phyloP scores from a whole-genome alignment of 169 alveolate genomes.

The Cryptosporidium parvum region DNA sequence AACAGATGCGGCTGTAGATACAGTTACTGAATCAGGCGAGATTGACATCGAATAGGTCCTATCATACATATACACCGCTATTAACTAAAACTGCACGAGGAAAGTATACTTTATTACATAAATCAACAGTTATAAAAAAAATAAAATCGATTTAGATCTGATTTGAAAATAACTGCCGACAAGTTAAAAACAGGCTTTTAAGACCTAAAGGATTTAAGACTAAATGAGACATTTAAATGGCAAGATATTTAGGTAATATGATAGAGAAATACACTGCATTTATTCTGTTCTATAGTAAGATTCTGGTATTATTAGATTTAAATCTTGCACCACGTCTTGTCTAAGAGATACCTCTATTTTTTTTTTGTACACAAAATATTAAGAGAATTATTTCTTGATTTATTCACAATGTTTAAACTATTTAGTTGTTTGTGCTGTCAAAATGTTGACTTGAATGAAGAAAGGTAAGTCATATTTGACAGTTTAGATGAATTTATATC shows the following conservation, averaged over 20 bases:
- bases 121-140: not conserved
- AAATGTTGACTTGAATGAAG: constrained; percentile 37
- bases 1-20: not conserved
- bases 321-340: constrained; percentile 41
- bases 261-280: not conserved
- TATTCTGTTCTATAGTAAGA: not conserved
- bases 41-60: not conserved
- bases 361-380: not conserved
- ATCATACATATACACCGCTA: not conserved
- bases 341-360: constrained; percentile 19
- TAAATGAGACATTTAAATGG: not conserved
- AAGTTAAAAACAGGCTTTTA: not conserved
- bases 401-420: constrained; percentile 21
- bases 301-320: constrained; percentile 10
- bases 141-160: too few species aligned
- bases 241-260: not conserved
- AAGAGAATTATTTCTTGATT: not conserved
- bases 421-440: constrained; percentile 72
- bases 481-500: not conserved
- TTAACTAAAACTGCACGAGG: not conserved
- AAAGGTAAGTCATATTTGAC: constrained; percentile 15
- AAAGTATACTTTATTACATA: too few species aligned
- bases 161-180: not conserved
- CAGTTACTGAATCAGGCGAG: not conserved
- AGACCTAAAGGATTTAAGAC: not conserved